phyloP scores from a whole-genome alignment of 345 rosid species.

The rapeseed (Brassica napus) region DNA sequence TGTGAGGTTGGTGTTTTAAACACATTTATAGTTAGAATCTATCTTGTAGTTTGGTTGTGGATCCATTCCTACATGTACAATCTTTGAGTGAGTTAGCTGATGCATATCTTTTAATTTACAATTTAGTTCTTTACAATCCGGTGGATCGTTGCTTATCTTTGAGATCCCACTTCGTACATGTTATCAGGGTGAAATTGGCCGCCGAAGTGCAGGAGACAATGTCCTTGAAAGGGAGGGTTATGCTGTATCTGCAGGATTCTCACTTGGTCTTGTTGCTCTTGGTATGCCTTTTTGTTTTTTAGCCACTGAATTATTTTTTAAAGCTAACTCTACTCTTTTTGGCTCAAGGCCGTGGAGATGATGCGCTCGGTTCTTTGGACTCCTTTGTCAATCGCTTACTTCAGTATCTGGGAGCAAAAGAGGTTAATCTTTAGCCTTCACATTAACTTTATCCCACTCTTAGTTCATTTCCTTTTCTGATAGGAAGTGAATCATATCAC shows the following conservation, averaged over 20 bases:
- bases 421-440: slow-evolving; percentile 45
- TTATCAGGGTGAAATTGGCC: slow-evolving; percentile 87
- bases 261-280: slow-evolving; percentile 93
- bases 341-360: slow-evolving; percentile 85
- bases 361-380: slow-evolving; percentile 70
- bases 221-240: slow-evolving; percentile 99
- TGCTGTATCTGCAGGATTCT: slow-evolving; percentile 98
- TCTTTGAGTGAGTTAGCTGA: slow-evolving; percentile 5
- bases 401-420: slow-evolving; percentile 89
- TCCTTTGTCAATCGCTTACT: slow-evolving; percentile 77
- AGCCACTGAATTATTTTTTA: slow-evolving; percentile 6
- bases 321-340: slow-evolving; percentile 32
- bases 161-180: slow-evolving; percentile 30
- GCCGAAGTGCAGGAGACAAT: slow-evolving; percentile 97
- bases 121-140: slow-evolving; percentile 11
- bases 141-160: slow-evolving; percentile 21
- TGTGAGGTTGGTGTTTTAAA: slow-evolving; percentile 14
- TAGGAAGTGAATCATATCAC: slow-evolving; percentile 7
- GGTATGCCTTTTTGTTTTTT: slow-evolving; percentile 52
- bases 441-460: slow-evolving; percentile 30
- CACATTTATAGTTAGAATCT: not conserved
- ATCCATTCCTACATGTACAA: not conserved
- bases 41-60: not conserved
- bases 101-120: slow-evolving; percentile 6
- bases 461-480: slow-evolving; percentile 8